Evolutionary conservation across 2,329 filamentous ascomycete species (phyloP).

Genomic region (Juglanconis juglandina): DNA sequence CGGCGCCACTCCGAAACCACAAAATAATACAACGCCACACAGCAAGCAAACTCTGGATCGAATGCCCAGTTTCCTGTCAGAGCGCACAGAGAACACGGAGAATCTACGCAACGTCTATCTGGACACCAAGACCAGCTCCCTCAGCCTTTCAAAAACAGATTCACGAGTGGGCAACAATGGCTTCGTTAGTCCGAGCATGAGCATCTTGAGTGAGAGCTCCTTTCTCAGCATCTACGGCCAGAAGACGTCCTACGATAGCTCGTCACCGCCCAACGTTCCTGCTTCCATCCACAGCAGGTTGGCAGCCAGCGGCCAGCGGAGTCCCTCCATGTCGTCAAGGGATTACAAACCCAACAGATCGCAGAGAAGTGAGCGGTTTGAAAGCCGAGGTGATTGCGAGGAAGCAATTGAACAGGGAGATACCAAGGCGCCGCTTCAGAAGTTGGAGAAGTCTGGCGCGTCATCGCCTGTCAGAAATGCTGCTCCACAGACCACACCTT

Average conservation of each 20-base stretch:
- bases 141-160: conserved; percentile 46
- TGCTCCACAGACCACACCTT: conserved; percentile 24
- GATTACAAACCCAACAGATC: conserved; percentile 23
- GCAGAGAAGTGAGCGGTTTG: not conserved
- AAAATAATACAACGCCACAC: conserved; percentile 23
- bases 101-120: conserved; percentile 60
- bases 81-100: conserved; percentile 56
- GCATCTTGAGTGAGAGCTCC: conserved; percentile 65
- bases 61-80: conserved; percentile 65
- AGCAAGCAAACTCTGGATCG: conserved; percentile 37
- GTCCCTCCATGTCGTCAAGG: conserved; percentile 17
- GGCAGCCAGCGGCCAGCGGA: conserved; percentile 48
- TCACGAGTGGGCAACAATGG: conserved; percentile 39
- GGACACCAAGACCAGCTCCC: conserved; percentile 44
- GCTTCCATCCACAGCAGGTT: conserved; percentile 39
- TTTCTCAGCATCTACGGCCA: conserved; percentile 63
- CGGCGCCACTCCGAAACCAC: conserved; percentile 1
- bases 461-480: conserved; percentile 3
- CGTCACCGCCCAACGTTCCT: conserved; percentile 23
- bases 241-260: conserved; percentile 29
- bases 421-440: conserved; percentile 45
- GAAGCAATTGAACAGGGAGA: conserved; percentile 15
- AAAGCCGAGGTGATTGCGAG: not conserved
- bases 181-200: conserved; percentile 57
- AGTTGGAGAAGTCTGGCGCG: conserved; percentile 42